phyloP scores from a whole-genome alignment of 2,329 filamentous ascomycete genomes.

The Pseudogymnoascus sp. region DNA sequence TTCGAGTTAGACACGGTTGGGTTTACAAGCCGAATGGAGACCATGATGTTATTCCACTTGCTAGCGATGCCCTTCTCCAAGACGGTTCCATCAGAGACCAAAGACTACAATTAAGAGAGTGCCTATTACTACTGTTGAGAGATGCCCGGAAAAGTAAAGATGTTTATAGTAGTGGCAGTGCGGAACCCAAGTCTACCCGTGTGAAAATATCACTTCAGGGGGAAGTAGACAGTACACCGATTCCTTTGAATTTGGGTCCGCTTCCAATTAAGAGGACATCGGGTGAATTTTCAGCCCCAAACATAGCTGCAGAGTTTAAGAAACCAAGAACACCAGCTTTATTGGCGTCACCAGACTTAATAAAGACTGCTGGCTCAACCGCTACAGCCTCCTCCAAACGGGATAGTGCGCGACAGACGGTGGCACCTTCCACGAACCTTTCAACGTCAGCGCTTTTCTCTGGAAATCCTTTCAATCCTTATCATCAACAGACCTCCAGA shows the following conservation, averaged over 20 bases:
- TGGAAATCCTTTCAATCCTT: not conserved
- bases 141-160: not conserved
- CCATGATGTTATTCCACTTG: slow-evolving; percentile 13
- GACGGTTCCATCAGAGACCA: slow-evolving; percentile 8
- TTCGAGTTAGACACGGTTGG: slow-evolving; percentile 11
- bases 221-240: not conserved
- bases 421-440: slow-evolving; percentile 7
- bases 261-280: slow-evolving; percentile 1
- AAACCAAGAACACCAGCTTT: slow-evolving; percentile 4
- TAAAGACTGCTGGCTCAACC: not conserved
- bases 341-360: not conserved
- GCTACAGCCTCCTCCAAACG: not conserved
- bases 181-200: not conserved
- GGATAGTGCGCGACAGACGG: not conserved
- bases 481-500: slow-evolving; percentile 7
- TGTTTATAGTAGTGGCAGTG: not conserved
- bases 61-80: not conserved
- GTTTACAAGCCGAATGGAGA: slow-evolving; percentile 15
- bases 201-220: not conserved
- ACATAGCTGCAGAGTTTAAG: not conserved
- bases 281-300: not conserved
- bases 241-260: not conserved
- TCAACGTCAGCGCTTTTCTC: slow-evolving; percentile 11
- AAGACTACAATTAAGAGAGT: not conserved
- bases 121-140: not conserved